Percentiles rank a stretch among this genome's conserved stretches.
phyloP scores from a whole-genome alignment of 2,329 filamentous ascomycete genomes.

The Penicillium sp. region DNA sequence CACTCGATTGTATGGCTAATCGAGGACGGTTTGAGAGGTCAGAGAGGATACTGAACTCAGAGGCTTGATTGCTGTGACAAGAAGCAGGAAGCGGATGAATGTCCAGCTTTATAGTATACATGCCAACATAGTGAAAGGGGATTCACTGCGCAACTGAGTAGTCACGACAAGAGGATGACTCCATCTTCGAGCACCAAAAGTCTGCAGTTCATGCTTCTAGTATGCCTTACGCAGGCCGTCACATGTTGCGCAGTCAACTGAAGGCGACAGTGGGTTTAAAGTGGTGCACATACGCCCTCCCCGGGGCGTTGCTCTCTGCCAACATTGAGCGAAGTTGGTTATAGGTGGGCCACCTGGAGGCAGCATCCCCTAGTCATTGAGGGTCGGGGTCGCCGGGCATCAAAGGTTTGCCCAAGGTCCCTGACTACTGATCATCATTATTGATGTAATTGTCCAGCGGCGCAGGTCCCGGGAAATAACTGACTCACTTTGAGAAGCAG shows the following conservation, averaged over 20 bases:
- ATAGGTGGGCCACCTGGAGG: constrained; percentile 30
- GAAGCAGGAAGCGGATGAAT: constrained; percentile 8
- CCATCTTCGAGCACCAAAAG: neutral
- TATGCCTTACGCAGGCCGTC: constrained; percentile 19
- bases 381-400: neutral
- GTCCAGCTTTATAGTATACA: constrained; percentile 21
- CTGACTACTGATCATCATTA: constrained; percentile 8
- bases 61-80: constrained; percentile 8
- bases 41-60: neutral
- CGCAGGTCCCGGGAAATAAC: neutral
- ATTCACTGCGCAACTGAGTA: constrained; percentile 19
- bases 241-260: constrained; percentile 10
- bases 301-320: constrained; percentile 21
- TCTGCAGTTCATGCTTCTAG: constrained; percentile 9
- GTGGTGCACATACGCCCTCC: constrained; percentile 14
- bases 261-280: constrained; percentile 21
- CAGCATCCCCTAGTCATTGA: constrained; percentile 12
- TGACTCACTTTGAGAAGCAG: constrained; percentile 15
- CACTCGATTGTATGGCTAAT: neutral
- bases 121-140: constrained; percentile 19
- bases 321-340: constrained; percentile 28
- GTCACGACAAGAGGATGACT: constrained; percentile 18
- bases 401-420: constrained; percentile 4
- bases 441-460: constrained; percentile 5
- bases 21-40: neutral